Percentiles rank a stretch among this genome's conserved stretches.
Evolutionary conservation across 176 grass and related monocot species (phyloP).

Genomic region (Typha latifolia): DNA sequence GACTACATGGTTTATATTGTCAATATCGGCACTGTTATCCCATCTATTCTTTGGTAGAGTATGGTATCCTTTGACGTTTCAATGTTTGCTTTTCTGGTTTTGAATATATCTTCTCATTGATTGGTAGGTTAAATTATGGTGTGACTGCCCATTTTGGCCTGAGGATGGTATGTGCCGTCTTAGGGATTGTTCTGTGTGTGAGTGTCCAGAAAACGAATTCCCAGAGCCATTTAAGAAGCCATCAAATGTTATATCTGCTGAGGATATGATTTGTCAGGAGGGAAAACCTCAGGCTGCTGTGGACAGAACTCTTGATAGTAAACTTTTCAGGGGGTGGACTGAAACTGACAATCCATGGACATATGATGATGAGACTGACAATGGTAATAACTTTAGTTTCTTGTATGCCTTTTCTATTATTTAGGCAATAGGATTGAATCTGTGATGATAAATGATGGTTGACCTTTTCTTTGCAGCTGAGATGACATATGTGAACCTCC

Average conservation of each 20-base stretch:
- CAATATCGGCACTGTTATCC: background rate
- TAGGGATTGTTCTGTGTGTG: conserved; percentile 85
- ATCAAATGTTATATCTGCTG: conserved; percentile 32
- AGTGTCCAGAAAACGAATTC: conserved; percentile 92
- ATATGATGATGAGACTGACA: conserved; percentile 91
- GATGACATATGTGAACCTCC: conserved; percentile 96
- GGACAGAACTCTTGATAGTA: conserved; percentile 82
- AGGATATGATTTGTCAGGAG: conserved; percentile 73
- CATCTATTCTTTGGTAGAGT: background rate
- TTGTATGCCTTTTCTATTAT: background rate
- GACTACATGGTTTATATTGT: no score
- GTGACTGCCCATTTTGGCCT: conserved; percentile 93
- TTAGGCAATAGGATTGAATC: background rate
- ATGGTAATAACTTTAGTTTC: conserved; percentile 27
- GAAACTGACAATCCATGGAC: conserved; percentile 98
- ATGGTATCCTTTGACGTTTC: background rate
- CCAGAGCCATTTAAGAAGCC: conserved; percentile 79
- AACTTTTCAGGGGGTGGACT: conserved; percentile 74
- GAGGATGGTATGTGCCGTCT: conserved; percentile 92
- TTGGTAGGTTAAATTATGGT: conserved; percentile 89
- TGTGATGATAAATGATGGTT: conserved; percentile 11
- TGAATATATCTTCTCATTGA: background rate
- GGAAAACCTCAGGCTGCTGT: conserved; percentile 79
- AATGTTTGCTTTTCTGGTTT: conserved; percentile 1
- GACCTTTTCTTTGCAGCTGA: conserved; percentile 44